Conservation (phyloP, 208 protist genomes). For the Leishmania guyanensis region DNA sequence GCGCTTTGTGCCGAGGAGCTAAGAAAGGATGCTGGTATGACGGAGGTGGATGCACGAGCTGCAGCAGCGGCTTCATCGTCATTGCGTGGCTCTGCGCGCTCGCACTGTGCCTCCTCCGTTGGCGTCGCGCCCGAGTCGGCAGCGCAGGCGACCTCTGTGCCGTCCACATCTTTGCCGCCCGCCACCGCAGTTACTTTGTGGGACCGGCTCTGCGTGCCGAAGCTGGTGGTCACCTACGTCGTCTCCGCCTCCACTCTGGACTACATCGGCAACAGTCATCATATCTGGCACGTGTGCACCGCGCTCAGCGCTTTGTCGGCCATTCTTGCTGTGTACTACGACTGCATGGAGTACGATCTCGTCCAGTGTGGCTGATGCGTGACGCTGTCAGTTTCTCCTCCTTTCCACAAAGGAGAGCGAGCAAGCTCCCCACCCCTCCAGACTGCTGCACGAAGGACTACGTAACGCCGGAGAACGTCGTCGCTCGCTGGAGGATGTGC, state of each 20-base stretch:
- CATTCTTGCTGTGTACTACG: slow-evolving; percentile 64
- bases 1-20: slow-evolving; percentile 19
- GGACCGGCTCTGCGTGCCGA: slow-evolving; percentile 19
- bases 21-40: neutral
- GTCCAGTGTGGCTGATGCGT: slow-evolving; percentile 30
- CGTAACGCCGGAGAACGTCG: no score
- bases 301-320: slow-evolving; percentile 47
- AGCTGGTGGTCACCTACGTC: slow-evolving; percentile 39
- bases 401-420: neutral
- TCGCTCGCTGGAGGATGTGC: no score
- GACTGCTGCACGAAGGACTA: no score
- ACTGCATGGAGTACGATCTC: slow-evolving; percentile 62
- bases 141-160: neutral
- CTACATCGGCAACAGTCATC: slow-evolving; percentile 71
- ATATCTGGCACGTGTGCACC: slow-evolving; percentile 70
- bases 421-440: no score
- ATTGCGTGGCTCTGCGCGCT: neutral
- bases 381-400: neutral
- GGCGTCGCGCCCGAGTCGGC: neutral
- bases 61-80: neutral
- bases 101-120: neutral
- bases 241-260: slow-evolving; percentile 50
- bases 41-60: neutral
- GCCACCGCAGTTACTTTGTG: slow-evolving; percentile 13
- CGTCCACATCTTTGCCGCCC: neutral